These are phyloP conservation scores for Rhodotorula sp. DNA, from an alignment of 1,284 basidiomycete genomes.

Conservation along the genomic window DNA sequence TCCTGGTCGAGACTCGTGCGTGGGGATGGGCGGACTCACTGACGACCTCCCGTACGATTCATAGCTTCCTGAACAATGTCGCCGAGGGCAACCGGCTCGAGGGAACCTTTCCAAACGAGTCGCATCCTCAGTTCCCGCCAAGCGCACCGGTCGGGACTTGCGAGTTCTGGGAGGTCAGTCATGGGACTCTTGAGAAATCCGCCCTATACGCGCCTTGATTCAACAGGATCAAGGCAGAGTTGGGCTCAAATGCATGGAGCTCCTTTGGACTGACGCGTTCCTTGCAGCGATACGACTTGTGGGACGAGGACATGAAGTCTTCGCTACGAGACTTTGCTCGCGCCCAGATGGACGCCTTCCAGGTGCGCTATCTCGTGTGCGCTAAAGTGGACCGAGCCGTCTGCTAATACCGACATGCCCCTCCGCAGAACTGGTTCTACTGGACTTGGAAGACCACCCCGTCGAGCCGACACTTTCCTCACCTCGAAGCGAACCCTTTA, in stretches of 20 bases:
- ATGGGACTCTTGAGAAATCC: no score
- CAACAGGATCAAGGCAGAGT: neutral
- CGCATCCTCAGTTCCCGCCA: constrained; percentile 15
- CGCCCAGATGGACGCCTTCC: constrained; percentile 69
- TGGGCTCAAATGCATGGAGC: no score
- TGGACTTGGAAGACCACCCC: constrained; percentile 93
- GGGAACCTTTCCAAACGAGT: constrained; percentile 40
- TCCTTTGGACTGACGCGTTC: neutral
- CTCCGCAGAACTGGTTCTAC: constrained; percentile 73
- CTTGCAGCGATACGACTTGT: constrained; percentile 61
- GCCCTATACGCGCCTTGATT: neutral
- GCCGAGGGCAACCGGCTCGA: constrained; percentile 41
- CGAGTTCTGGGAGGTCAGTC: constrained; percentile 29
- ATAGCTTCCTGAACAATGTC: constrained; percentile 43
- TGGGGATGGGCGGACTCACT: no score
- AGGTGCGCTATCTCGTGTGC: no score
- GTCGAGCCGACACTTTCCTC: constrained; percentile 56
- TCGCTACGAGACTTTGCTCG: constrained; percentile 65
- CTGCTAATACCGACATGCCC: neutral
- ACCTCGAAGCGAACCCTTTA: constrained; percentile 66
- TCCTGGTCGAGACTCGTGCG: no score
- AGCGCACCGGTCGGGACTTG: constrained; percentile 17
- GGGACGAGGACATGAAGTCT: constrained; percentile 61
- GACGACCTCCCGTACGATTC: no score
- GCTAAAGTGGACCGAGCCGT: neutral